Evolutionary conservation across 176 grass and related monocot species (phyloP).

Genomic region (Eremochloa ophiuroides): DNA sequence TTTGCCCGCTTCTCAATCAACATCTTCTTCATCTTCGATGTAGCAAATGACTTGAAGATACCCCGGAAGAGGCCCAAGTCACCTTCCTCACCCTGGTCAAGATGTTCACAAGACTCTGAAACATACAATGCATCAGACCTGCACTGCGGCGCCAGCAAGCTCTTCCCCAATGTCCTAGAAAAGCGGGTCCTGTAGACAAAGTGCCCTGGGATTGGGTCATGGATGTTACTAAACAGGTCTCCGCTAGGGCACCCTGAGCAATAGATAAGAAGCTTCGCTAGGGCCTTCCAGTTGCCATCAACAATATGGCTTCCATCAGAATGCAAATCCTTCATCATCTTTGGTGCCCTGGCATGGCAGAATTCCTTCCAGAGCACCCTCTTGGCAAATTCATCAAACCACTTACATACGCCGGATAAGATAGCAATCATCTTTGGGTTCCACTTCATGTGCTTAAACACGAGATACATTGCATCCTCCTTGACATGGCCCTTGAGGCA

Average conservation of each 20-base stretch:
- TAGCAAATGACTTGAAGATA: slow-evolving; percentile 73
- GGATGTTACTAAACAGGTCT: slow-evolving; percentile 40
- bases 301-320: slow-evolving; percentile 65
- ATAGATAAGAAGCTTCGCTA: slow-evolving; percentile 77
- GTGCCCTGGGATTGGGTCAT: slow-evolving; percentile 51
- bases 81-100: slow-evolving; percentile 76
- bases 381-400: slow-evolving; percentile 79
- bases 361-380: slow-evolving; percentile 82
- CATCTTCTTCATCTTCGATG: slow-evolving; percentile 59
- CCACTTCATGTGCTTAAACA: slow-evolving; percentile 76
- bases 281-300: slow-evolving; percentile 87
- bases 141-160: slow-evolving; percentile 56
- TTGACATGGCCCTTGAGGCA: slow-evolving; percentile 78
- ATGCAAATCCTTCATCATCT: slow-evolving; percentile 89
- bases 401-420: slow-evolving; percentile 70
- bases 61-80: slow-evolving; percentile 80
- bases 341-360: slow-evolving; percentile 66
- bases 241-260: slow-evolving; percentile 56
- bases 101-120: slow-evolving; percentile 78
- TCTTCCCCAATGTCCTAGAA: slow-evolving; percentile 65
- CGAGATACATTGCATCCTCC: slow-evolving; percentile 71
- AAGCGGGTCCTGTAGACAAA: slow-evolving; percentile 70
- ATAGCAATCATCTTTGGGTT: slow-evolving; percentile 61
- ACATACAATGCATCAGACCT: slow-evolving; percentile 67
- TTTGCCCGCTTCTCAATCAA: slow-evolving; percentile 69